Conservation (phyloP, 805 yeast species). For the Candida vartiovaarae region DNA sequence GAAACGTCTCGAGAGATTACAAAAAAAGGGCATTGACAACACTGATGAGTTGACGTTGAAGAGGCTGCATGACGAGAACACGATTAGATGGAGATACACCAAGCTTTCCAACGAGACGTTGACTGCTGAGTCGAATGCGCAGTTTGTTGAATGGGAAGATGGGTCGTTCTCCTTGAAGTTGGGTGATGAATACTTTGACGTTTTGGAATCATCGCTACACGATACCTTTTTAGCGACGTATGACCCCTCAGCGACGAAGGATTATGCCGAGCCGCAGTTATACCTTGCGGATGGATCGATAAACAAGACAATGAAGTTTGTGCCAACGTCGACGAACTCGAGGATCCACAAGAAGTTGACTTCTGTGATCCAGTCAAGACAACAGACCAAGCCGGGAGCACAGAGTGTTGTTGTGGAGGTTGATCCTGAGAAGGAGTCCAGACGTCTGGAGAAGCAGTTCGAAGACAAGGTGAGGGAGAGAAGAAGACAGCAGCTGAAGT, state of each 20-base stretch:
- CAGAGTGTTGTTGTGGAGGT: constrained; percentile 35
- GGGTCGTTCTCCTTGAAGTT: constrained; percentile 81
- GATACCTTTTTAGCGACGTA: constrained; percentile 70
- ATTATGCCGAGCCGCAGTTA: constrained; percentile 3
- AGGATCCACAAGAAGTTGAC: constrained; percentile 77
- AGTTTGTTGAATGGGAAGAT: constrained; percentile 90
- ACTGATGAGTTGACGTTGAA: constrained; percentile 52
- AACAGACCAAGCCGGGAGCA: constrained; percentile 29
- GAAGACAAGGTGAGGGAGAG: constrained; percentile 59
- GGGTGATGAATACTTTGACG: constrained; percentile 84
- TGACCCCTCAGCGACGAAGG: neutral
- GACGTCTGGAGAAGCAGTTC: constrained; percentile 60
- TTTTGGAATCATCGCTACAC: constrained; percentile 51
- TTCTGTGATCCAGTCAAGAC: constrained; percentile 44
- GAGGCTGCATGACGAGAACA: constrained; percentile 68
- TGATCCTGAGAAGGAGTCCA: constrained; percentile 67
- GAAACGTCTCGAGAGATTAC: constrained; percentile 38
- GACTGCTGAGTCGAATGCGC: constrained; percentile 81
- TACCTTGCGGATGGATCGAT: constrained; percentile 47
- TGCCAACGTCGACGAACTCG: constrained; percentile 89
- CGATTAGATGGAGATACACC: constrained; percentile 91
- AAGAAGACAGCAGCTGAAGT: constrained; percentile 50
- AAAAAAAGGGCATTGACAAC: constrained; percentile 31
- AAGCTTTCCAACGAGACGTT: constrained; percentile 40
- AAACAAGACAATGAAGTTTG: constrained; percentile 59